Base-by-base conservation (phyloP, 2,329 filamentous ascomycete species). In the Chaetothyriales sp. region DNA sequence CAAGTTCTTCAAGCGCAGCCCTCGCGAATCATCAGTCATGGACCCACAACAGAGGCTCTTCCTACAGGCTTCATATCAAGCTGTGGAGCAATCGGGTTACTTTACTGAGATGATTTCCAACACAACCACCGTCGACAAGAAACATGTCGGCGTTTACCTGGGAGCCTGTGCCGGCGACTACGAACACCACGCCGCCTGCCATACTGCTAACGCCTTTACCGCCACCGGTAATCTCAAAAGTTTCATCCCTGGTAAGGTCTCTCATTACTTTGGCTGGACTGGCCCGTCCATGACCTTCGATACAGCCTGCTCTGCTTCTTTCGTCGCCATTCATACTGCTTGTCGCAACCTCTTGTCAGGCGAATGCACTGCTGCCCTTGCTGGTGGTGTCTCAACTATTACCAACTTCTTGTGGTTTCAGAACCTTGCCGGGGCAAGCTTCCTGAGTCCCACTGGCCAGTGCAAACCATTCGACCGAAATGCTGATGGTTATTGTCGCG, bases 261-360 rank as follows among this genome's bases (percentile, higher is more conserved):
- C 59, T 13, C 64, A 58, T 54, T 62, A 62, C 49, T 66, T 56
- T 49, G 60, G 61, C 47, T 54, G 61, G 18, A 52, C 53, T 15
- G 63, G 61, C 0, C 59, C 64, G 2, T 57, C 51, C 40, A 46
- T 64, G 8, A 61, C 60, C 9, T 13, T 63, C 18, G 60, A 63
- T 52, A 61, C 62, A 19, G 62, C 56, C 3, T 66, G 64, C 50
- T 62, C 60, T 1, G 57, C 57, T 13, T 58, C 53, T 44, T 40
- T 65, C 4, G 51, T 60, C 18, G 65, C 61, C 1, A 33, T 67
- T 1, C 59, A 69, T 50, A 48, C 62, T 6, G 66, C 64, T 2
- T 62, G 58, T 44, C 58, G 62, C 47, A 52, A 45, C 46, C 45
- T 63, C 5, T 44, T 48, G 20, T 50, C 37, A 2, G 58, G 53